Conservation (phyloP, 1,284 basidiomycete genomes). For the Rhodotorula sp. region DNA sequence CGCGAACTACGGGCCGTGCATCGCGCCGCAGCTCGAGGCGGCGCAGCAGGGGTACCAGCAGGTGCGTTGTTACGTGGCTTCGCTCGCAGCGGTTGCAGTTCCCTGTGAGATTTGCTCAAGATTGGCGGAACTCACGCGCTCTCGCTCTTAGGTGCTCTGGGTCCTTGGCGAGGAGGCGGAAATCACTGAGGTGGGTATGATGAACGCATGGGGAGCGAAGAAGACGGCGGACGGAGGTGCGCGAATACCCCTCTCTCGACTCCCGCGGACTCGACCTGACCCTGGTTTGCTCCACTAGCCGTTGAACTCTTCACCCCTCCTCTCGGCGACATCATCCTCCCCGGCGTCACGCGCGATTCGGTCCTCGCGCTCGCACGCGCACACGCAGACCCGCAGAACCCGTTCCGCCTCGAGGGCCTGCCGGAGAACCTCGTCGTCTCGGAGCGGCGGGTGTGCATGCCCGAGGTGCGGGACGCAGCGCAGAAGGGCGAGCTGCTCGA, state of each 20-base stretch:
- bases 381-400: constrained; percentile 65
- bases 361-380: constrained; percentile 78
- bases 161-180: constrained; percentile 71
- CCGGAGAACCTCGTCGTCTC: constrained; percentile 70
- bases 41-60: constrained; percentile 84
- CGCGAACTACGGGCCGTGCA: constrained; percentile 66
- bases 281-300: constrained; percentile 51
- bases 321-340: constrained; percentile 91
- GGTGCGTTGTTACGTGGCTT: constrained; percentile 97
- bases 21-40: constrained; percentile 77
- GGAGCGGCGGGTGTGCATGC: constrained; percentile 87
- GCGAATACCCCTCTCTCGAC: constrained; percentile 30
- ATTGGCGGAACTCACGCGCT: background rate
- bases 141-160: constrained; percentile 5
- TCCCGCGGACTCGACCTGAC: background rate
- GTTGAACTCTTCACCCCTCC: constrained; percentile 87
- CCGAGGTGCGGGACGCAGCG: constrained; percentile 75
- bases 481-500: constrained; percentile 74
- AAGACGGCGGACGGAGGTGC: constrained; percentile 70
- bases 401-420: constrained; percentile 61
- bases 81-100: too few relatives aligned
- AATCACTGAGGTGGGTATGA: constrained; percentile 84
- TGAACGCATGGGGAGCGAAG: constrained; percentile 94
- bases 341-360: constrained; percentile 92
- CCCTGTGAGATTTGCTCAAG: constrained; percentile 48